phyloP scores from a whole-genome alignment of 2,329 filamentous ascomycete species.

The Botrytis galanthina region DNA sequence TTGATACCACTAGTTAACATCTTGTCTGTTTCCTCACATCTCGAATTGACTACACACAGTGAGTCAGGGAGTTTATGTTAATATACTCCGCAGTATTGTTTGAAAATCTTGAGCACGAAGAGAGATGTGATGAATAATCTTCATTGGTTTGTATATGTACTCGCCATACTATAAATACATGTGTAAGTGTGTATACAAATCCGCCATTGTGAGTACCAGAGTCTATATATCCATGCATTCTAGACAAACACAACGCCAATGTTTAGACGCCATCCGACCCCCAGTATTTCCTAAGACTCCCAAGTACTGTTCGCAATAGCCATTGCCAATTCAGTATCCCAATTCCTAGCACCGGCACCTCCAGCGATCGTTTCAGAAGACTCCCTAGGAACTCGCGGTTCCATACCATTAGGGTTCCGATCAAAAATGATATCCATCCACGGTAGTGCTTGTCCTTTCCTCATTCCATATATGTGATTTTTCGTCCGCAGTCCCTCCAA shows the following conservation, averaged over 20 bases:
- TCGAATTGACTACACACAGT: fast-evolving
- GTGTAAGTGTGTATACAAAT: not conserved
- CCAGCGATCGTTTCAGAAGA: not conserved
- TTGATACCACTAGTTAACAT: not conserved
- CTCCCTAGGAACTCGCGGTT: not conserved
- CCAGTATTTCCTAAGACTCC: not conserved
- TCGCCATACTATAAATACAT: not conserved
- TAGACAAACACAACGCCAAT: not conserved
- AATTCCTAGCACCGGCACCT: not conserved
- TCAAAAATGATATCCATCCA: conserved; percentile 17
- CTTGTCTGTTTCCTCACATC: fast-evolving
- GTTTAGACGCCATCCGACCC: not conserved
- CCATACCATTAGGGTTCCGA: not conserved
- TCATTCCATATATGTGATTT: not conserved
- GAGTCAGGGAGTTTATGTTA: no score
- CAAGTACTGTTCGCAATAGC: conserved; percentile 16
- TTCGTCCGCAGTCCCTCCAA: not conserved
- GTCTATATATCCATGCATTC: not conserved
- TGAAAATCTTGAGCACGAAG: not conserved
- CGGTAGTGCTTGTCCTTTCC: not conserved
- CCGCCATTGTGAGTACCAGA: not conserved
- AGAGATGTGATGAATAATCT: not conserved
- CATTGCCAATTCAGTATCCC: not conserved
- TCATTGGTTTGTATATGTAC: not conserved
- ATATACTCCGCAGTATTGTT: not conserved